Percentiles rank a stretch among this genome's conserved stretches.
Evolutionary conservation across 768 basidiomycete genomes (phyloP).

Genomic region (Hebeloma cylindrosporum): DNA sequence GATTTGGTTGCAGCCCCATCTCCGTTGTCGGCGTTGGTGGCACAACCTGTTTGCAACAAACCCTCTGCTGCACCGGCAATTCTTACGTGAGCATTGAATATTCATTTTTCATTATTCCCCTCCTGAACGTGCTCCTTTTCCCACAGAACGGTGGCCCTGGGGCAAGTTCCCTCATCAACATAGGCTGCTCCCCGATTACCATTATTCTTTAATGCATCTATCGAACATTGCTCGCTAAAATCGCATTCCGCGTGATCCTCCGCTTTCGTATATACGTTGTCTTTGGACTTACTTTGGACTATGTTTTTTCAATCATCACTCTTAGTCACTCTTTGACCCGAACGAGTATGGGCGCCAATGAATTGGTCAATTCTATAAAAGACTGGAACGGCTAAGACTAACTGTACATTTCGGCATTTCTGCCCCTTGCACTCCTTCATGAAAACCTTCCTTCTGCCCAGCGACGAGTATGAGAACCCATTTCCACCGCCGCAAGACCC

Average conservation of each 20-base stretch:
- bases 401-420: too few species aligned
- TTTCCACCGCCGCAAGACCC: constrained; percentile 96
- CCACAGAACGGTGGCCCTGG: background rate
- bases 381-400: too few species aligned
- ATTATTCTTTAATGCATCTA: constrained; percentile 7
- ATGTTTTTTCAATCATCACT: too few species aligned
- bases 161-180: constrained; percentile 1
- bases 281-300: too few species aligned
- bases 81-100: constrained; percentile 18
- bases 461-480: constrained; percentile 63
- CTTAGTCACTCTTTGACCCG: too few species aligned
- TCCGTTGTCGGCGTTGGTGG: constrained; percentile 14
- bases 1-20: constrained; percentile 22
- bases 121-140: background rate
- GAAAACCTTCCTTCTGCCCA: constrained; percentile 74
- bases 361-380: too few species aligned
- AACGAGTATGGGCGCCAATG: too few species aligned
- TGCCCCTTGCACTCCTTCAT: constrained; percentile 17
- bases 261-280: too few species aligned
- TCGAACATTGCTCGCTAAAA: too few species aligned
- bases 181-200: constrained; percentile 10
- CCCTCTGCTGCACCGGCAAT: constrained; percentile 33
- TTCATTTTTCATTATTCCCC: background rate
- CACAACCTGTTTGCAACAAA: constrained; percentile 24
- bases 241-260: too few species aligned